Base-by-base conservation (phyloP, 176 grass and related monocot species). In the Carex scoparia region DNA sequence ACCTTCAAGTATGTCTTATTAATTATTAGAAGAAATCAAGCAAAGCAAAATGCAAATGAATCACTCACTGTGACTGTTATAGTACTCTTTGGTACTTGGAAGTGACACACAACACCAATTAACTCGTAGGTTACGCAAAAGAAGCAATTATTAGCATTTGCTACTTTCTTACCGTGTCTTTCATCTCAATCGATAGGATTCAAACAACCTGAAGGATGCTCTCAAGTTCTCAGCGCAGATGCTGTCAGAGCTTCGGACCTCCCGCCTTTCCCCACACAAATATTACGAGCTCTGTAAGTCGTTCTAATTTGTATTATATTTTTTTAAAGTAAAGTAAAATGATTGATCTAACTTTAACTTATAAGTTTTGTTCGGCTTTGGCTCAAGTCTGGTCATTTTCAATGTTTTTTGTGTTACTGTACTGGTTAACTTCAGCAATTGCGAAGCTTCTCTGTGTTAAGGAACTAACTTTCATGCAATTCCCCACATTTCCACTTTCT, bases 221-320 rank as follows among this genome's bases (percentile, higher is more conserved):
- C 96, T 98, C 85, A 98, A 91, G 87, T 95, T 90, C 88, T 98
- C 96, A 46, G 96, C 93, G 53, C 96, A 98, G 93, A 98, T 98
- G 96, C 93, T 98, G 42, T 98, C 96, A 68, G 96, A 98, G 85
- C 93, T 98, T 33, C 89, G 96, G 67, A 98, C 96, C 81, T 98
- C 96, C 49, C 87, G 91, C 59, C 93, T 98, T 69, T 94, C 96
- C 15, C 96, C 96, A 76, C 96, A 98, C 87, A 95, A 95, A 76
- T 98, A 98, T 89, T 95, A 98, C 40, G 93, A 98, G 84, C 89
- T 98, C 53, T 98, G 96, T 98, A 87, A 73, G 96, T 90, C 30
- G 37, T 44, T 40, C 35, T 28, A 67, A 32, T 74, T 18, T 77
- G 3, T 61, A 85, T 73, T 16, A 2, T 48, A 16, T 28, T 35